Evolutionary conservation across 2,329 filamentous ascomycete genomes (phyloP), one percentile per base, ranked within the genome.

Genomic region (Myriosclerotinia scirpicola): DNA sequence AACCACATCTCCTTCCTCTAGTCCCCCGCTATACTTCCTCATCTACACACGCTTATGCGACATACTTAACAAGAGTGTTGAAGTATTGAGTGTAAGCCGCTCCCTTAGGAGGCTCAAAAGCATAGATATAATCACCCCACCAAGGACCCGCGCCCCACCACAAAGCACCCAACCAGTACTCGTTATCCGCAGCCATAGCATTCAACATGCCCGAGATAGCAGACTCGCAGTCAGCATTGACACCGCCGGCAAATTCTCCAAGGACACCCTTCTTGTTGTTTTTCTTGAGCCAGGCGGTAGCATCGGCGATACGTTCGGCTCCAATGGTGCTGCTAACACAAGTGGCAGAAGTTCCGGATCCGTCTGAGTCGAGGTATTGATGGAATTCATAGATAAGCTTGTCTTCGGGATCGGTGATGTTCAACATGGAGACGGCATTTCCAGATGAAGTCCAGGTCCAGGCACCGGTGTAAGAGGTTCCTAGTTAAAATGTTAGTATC

Each of bases 301-400:
- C 84, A 14, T 75, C 78, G 26, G 77, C 69, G 22, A 87, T 76
- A 5, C 84, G 79, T 70, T 85, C 81, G 34, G 76, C 75, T 63
- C 84, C 83, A 68, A 86, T 84, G n/a, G 84, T 86, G 6, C 75
- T 69, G 68, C 75, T 80, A 20, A 85, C 83, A 72, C 85, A 87
- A 38, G 77, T 76, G 3, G 76, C 77, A 2, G 77, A 78, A 0
- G 83, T 85, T 11, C 84, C 84, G 2, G 80, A 83, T 64, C 82
- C 81, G 68, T 86, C 84, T 0, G 76, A 77, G 76, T 87, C 84
- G 48, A 87, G 84, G 72, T 87, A 87, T 76, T 87, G 84, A 74
- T 87, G 84, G 84, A 87, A 86, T 72, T 87, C 83, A 76, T 84
- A 86, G 73, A 87, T 76, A 66, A 86, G 79, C 72, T 83, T 84